Evolutionary conservation across 2,329 filamentous ascomycete genomes (phyloP), one percentile per base, ranked within the genome.

Genomic region (Zymoseptoria brevis): DNA sequence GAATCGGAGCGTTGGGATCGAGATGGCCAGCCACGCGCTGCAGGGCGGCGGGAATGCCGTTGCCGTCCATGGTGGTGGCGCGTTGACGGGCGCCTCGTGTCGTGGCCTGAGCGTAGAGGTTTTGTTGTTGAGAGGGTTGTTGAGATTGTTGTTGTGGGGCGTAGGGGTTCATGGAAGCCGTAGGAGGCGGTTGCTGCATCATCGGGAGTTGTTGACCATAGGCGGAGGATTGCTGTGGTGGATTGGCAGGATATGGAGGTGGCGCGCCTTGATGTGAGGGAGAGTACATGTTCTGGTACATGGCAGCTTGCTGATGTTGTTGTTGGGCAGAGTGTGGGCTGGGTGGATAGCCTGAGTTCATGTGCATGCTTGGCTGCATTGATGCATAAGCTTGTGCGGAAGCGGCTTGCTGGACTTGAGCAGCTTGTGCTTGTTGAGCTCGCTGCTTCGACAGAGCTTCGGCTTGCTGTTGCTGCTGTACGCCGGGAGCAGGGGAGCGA

Each of bases 1-100:
- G 85, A 69, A 99, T 97, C 0, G 94, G 94, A 61, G 92, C 89
- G 68, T 86, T 97, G 1, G 94, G 94, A 71, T 99, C 94, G 51
- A 99, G 83, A 74, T 97, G 93, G 72, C 91, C 96, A 50, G 94
- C 94, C 21, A 99, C 94, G 67, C 94, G 83, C 75, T 99, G 94
- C 60, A 99, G 90, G 2, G 92, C 87, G 13, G 89, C 87, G 4
- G 94, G 94, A 60, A 99, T 96, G 1, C 93, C 93, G 70, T 70
- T 90, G 72, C 94, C 90, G 70, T 97, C 94, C 88, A 97, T 95
- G 3, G 94, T 99, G 51, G 92, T 94, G 49, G 94, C 92, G 62
- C 94, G 86, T 75, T 96, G 93, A 57, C 94, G 85, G 51, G 87
- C 87, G 52, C 87, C 86, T 65, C 90, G 83, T 67, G 90, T 84